Evolutionary conservation across 2,329 filamentous ascomycete genomes (phyloP), one percentile per base, ranked within the genome.

Genomic region (Penicillium hordei): DNA sequence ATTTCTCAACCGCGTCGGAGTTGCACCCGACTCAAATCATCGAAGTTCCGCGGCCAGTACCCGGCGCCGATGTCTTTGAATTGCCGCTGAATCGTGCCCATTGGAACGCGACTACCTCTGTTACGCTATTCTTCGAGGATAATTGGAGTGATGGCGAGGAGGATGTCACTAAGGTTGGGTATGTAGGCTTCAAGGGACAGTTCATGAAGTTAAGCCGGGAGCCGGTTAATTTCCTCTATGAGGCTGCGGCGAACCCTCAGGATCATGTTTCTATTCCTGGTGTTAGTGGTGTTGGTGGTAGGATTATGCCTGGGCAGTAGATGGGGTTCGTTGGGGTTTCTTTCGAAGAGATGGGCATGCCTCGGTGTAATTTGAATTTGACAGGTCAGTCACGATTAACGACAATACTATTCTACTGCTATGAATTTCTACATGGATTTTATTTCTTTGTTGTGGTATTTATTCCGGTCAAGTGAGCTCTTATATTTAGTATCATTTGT

Each of bases 131-230:
- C 79, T 89, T 97, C 67, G 88, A 90, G 68, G 91, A 97, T 73
- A 99, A 97, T 72, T 96, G 93, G 76, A 84, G 86, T 66, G 83
- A 86, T 48, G 91, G 86, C 0, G 89, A 91, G 15, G 90, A 93
- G 70, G 90, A 95, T 55, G 86, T 89, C 55, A 93, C 90, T 44
- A 83, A 86, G 48, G 74, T 97, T 2, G 87, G 82, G 60, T 99
- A 97, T 76, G 63, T 97, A 56, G 94, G 90, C 1, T 97, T 99
- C 80, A 93, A 91, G 77, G 94, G 94, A 25, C 91, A 96, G 76
- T 97, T 91, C 82, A 94, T 94, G 84, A 86, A 87, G 72, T 76
- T 96, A 69, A 94, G 89, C 46, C 83, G 89, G 55, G 91, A 93
- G 71, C 92, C 94, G 1, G 80, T 89, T 7, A 91, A 89, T 65